A percentile compares a stretch with the other conserved stretches of the same genome.
phyloP scores from a whole-genome alignment of 805 yeast genomes.

The Grigorovia jiainica region DNA sequence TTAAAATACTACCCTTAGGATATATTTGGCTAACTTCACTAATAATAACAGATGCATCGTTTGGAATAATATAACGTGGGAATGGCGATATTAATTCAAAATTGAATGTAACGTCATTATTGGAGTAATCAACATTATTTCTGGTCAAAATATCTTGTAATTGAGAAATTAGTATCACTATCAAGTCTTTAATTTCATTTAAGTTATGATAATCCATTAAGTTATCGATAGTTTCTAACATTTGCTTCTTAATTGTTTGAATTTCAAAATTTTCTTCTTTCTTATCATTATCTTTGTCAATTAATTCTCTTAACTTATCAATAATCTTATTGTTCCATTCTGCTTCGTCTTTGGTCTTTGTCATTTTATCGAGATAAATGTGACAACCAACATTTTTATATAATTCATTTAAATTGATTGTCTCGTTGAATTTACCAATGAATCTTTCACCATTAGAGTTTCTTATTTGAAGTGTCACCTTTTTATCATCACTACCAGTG shows the following conservation, averaged over 20 bases:
- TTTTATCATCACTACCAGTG: conserved; percentile 2
- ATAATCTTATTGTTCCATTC: conserved; percentile 54
- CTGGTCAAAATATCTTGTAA: not conserved
- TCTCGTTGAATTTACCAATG: conserved; percentile 16
- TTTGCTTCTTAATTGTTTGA: no score
- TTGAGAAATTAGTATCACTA: not conserved
- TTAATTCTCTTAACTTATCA: conserved; percentile 25
- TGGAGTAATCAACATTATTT: not conserved
- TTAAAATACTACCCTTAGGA: conserved; percentile 63
- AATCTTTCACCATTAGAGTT: conserved; percentile 25
- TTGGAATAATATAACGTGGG: conserved; percentile 45
- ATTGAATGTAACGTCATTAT: conserved; percentile 28
- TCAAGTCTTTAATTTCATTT: not conserved
- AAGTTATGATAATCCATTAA: no score
- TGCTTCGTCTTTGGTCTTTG: conserved; percentile 49
- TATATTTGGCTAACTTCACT: conserved; percentile 40
- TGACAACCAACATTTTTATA: conserved; percentile 21
- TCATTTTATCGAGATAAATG: conserved; percentile 22
- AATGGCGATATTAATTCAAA: conserved; percentile 55
- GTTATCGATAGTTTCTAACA: no score
- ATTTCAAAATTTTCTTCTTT: not conserved
- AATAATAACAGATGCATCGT: conserved; percentile 25
- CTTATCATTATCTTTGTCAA: conserved; percentile 6
- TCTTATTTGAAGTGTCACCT: conserved; percentile 25
- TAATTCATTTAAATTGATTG: conserved; percentile 14